Percentiles rank a stretch among this genome's conserved stretches.
phyloP scores from a whole-genome alignment of 345 rosid species.

The Heritiera littoralis region DNA sequence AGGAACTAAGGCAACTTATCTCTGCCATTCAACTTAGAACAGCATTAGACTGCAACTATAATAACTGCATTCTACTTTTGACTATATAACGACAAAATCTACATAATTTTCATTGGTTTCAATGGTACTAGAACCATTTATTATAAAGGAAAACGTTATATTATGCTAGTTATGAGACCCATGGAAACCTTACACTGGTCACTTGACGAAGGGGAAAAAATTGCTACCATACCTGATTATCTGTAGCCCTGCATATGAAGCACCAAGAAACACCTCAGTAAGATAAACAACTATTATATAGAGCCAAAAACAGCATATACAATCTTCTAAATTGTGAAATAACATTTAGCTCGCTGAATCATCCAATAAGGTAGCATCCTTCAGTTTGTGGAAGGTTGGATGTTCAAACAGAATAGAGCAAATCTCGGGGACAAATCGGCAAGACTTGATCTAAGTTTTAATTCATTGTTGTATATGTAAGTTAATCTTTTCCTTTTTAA shows the following conservation, averaged over 20 bases:
- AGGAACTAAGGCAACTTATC: neutral
- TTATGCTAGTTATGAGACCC: neutral
- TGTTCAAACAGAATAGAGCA: neutral
- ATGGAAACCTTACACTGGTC: neutral
- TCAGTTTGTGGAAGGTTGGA: conserved; percentile 3
- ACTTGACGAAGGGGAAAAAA: neutral
- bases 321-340: conserved; percentile 4
- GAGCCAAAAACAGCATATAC: neutral
- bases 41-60: neutral
- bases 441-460: neutral
- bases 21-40: neutral
- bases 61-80: neutral
- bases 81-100: neutral
- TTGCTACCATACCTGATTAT: conserved; percentile 72
- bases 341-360: conserved; percentile 8
- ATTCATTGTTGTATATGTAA: neutral
- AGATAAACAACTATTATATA: conserved; percentile 9
- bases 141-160: neutral
- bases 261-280: conserved; percentile 19
- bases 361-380: neutral
- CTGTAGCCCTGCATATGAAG: conserved; percentile 76
- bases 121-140: neutral
- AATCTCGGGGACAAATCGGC: neutral
- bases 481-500: neutral
- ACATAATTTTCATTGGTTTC: neutral